These are phyloP conservation scores for Ophiocordyceps camponoti-leonardi DNA, from an alignment of 2,329 filamentous ascomycete species.

Conservation along the genomic window DNA sequence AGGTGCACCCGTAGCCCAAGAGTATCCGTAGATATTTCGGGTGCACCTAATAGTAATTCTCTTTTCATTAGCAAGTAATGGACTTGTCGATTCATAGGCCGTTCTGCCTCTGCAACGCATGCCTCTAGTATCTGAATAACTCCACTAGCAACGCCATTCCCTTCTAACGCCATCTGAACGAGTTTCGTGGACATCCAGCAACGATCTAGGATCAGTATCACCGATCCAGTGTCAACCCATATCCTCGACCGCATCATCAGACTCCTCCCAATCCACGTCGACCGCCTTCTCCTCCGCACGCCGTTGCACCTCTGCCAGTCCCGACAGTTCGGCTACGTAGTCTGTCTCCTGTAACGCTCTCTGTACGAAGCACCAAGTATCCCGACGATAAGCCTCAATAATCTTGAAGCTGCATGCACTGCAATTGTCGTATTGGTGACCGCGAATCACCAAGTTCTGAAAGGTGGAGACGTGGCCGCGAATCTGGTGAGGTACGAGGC, in stretches of 20 bases:
- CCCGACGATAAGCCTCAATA: constrained; percentile 45
- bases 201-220: background rate
- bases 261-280: constrained; percentile 43
- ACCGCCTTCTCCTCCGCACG: constrained; percentile 32
- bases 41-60: too few relatives aligned
- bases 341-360: constrained; percentile 57
- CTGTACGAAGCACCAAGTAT: constrained; percentile 65
- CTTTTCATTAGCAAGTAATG: too few relatives aligned
- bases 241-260: constrained; percentile 16
- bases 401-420: constrained; percentile 63
- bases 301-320: constrained; percentile 54
- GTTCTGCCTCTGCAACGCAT: too few relatives aligned
- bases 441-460: constrained; percentile 55
- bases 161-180: background rate
- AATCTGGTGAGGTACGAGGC: constrained; percentile 63
- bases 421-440: constrained; percentile 63
- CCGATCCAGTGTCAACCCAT: background rate
- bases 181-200: too few relatives aligned
- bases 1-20: too few relatives aligned
- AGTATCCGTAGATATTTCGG: too few relatives aligned
- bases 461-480: constrained; percentile 62
- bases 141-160: too few relatives aligned
- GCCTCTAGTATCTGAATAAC: too few relatives aligned
- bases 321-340: constrained; percentile 62
- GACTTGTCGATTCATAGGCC: too few relatives aligned